Evolutionary conservation across 139 green algal species (phyloP).

Genomic region (Chlorella ohadii): DNA sequence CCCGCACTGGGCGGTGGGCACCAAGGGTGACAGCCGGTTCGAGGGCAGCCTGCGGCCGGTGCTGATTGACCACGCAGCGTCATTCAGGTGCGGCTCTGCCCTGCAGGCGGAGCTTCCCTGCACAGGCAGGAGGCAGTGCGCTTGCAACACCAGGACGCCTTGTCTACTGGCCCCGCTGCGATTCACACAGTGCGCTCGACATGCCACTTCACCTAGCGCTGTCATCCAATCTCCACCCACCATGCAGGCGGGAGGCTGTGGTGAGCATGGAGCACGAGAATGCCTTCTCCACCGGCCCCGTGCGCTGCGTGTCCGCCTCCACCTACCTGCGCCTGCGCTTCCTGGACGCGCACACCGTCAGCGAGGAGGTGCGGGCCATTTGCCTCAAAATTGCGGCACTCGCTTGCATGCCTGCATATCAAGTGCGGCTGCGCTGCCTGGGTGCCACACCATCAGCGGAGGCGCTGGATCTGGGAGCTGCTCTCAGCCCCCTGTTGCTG

Average conservation of each 20-base stretch:
- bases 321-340: conserved; percentile 87
- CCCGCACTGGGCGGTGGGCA: conserved; percentile 73
- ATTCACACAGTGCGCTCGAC: no score
- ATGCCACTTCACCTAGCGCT: no score
- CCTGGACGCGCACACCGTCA: conserved; percentile 62
- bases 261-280: conserved; percentile 38
- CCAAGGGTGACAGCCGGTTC: not conserved
- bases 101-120: no score
- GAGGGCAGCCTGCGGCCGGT: conserved; percentile 47
- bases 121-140: no score
- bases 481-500: no score
- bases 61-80: conserved; percentile 89
- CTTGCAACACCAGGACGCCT: no score
- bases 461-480: no score
- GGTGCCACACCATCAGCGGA: no score
- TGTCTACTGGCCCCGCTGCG: no score
- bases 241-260: conserved; percentile 22
- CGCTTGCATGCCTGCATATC: no score
- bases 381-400: no score
- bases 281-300: conserved; percentile 31
- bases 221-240: not conserved
- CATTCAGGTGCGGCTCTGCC: conserved; percentile 58
- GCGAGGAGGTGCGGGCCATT: conserved; percentile 40
- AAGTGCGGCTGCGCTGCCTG: no score
- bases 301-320: conserved; percentile 59